Conservation (phyloP, 2,329 filamentous ascomycete species). For the Fusarium chuoi region DNA sequence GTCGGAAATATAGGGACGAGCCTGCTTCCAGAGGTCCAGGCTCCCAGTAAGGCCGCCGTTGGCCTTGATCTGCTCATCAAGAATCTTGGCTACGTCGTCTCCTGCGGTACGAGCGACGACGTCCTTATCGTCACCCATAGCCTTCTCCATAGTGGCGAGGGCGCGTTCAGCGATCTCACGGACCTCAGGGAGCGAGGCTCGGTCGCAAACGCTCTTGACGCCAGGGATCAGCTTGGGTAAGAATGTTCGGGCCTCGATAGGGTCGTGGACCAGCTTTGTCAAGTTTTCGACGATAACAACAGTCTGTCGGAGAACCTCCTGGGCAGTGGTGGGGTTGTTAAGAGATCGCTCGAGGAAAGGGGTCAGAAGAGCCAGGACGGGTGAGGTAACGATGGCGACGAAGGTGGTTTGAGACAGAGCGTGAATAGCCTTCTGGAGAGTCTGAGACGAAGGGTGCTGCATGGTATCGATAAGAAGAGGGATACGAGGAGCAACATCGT, state of each 20-base stretch:
- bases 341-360: slow-evolving; percentile 93
- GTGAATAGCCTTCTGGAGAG: slow-evolving; percentile 94
- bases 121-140: slow-evolving; percentile 80
- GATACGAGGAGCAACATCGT: slow-evolving; percentile 93
- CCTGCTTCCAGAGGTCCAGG: slow-evolving; percentile 70
- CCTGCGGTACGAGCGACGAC: slow-evolving; percentile 73
- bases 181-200: slow-evolving; percentile 93
- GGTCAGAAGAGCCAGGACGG: slow-evolving; percentile 92
- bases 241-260: slow-evolving; percentile 93
- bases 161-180: slow-evolving; percentile 88
- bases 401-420: slow-evolving; percentile 98
- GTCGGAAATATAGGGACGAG: slow-evolving; percentile 79
- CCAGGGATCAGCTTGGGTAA: slow-evolving; percentile 93
- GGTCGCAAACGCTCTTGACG: slow-evolving; percentile 87
- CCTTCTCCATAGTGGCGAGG: slow-evolving; percentile 88
- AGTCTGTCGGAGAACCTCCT: slow-evolving; percentile 95
- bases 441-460: slow-evolving; percentile 90
- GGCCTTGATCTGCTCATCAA: slow-evolving; percentile 81
- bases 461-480: slow-evolving; percentile 93
- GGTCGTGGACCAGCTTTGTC: slow-evolving; percentile 96
- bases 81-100: slow-evolving; percentile 77
- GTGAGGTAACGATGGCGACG: slow-evolving; percentile 93
- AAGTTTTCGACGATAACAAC: slow-evolving; percentile 97
- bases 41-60: slow-evolving; percentile 71
- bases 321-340: slow-evolving; percentile 88